phyloP scores from a whole-genome alignment of 2,329 filamentous ascomycete genomes.

The Sporothrix pseudoabietina region DNA sequence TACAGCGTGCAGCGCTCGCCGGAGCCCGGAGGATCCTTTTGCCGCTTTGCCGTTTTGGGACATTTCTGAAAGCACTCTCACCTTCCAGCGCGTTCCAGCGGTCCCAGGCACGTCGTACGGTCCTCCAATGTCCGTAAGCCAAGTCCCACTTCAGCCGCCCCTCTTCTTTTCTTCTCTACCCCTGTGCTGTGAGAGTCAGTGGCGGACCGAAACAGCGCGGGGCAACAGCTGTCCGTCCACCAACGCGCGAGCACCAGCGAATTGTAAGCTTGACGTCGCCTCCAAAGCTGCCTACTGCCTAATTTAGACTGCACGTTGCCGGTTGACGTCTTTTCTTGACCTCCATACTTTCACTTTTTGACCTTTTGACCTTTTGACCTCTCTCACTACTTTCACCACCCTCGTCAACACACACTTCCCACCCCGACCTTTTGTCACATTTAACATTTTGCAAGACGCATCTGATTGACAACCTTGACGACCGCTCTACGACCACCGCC shows the following conservation, averaged over 20 bases:
- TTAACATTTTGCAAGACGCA: background rate
- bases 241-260: background rate
- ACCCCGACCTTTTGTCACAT: background rate
- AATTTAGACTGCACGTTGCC: background rate
- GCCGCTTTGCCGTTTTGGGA: constrained; percentile 18
- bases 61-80: too few relatives aligned
- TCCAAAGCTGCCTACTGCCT: constrained; percentile 31
- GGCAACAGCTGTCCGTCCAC: background rate
- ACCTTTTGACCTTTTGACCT: background rate
- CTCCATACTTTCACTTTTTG: background rate
- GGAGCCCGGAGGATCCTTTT: constrained; percentile 22
- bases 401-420: too few relatives aligned
- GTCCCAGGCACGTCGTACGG: background rate
- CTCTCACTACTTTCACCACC: background rate
- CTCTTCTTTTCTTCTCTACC: background rate
- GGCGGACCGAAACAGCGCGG: constrained; percentile 1
- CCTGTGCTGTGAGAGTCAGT: background rate
- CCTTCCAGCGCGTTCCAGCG: background rate
- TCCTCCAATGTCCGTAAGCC: background rate
- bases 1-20: background rate
- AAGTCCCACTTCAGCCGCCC: constrained; percentile 13
- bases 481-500: background rate
- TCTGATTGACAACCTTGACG: background rate
- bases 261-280: constrained; percentile 32
- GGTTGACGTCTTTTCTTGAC: background rate